phyloP scores from a whole-genome alignment of 768 basidiomycete species.

The Agaricus bisporus region DNA sequence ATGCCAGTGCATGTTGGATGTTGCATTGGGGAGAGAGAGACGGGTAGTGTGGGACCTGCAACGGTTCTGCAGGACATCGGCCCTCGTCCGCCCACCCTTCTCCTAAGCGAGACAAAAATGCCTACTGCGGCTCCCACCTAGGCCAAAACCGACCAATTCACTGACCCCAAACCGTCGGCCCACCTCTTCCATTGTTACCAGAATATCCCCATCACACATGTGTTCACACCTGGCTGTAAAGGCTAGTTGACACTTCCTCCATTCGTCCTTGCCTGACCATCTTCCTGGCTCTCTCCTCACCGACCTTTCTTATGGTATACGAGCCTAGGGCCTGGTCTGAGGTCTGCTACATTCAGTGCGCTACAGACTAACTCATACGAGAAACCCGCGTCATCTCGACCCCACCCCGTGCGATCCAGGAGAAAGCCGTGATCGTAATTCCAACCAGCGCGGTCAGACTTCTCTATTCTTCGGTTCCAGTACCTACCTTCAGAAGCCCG shows the following conservation, averaged over 20 bases:
- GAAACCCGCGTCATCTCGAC: too few relatives aligned
- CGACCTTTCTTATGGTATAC: too few relatives aligned
- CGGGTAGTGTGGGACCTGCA: conserved; percentile 10
- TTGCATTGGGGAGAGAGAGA: conserved; percentile 40
- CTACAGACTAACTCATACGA: too few relatives aligned
- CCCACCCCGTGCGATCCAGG: conserved; percentile 4
- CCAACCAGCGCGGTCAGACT: background rate
- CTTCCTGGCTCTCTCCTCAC: background rate
- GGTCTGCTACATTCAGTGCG: too few relatives aligned
- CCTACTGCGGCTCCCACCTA: too few relatives aligned
- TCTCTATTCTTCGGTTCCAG: background rate
- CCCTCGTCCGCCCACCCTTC: conserved; percentile 3
- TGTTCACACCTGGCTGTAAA: background rate
- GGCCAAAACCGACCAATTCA: too few relatives aligned
- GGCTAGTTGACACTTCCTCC: background rate
- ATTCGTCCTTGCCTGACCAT: background rate
- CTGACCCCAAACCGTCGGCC: too few relatives aligned
- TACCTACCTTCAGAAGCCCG: background rate
- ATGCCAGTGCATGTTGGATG: conserved; percentile 66
- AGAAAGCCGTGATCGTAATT: background rate
- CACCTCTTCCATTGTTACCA: background rate
- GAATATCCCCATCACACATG: background rate
- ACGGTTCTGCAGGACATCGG: background rate
- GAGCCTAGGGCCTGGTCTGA: too few relatives aligned
- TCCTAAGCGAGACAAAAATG: too few relatives aligned